Percentiles rank a stretch among this genome's conserved stretches.
These are phyloP conservation scores for Polyplosphaeria fusca DNA, from an alignment of 495 filamentous ascomycete genomes.

Conservation along the genomic window DNA sequence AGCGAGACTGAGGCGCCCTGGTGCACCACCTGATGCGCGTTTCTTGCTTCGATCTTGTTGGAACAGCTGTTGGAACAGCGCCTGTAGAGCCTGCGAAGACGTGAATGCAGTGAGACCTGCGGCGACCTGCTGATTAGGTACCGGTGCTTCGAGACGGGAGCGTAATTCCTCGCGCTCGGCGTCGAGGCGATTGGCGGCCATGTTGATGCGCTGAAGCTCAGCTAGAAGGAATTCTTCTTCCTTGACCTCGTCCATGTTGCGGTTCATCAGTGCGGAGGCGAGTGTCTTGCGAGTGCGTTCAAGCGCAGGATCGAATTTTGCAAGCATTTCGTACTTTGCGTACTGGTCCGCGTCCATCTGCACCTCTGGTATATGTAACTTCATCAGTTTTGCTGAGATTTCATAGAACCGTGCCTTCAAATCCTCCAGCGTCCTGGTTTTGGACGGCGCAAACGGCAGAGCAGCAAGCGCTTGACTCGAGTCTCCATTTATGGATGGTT, in stretches of 20 bases:
- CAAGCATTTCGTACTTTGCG: constrained; percentile 74
- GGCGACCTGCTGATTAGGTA: constrained; percentile 23
- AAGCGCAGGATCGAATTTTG: constrained; percentile 73
- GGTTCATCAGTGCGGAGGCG: constrained; percentile 70
- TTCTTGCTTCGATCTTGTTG: constrained; percentile 84
- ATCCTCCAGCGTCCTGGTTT: constrained; percentile 73
- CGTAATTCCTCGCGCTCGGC: constrained; percentile 90
- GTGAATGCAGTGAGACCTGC: constrained; percentile 65
- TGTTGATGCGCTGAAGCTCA: constrained; percentile 85
- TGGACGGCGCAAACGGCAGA: constrained; percentile 44
- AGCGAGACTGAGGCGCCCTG: constrained; percentile 23
- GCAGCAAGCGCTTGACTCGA: constrained; percentile 40
- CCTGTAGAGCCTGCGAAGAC: constrained; percentile 71
- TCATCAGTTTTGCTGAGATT: constrained; percentile 79
- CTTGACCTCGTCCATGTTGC: constrained; percentile 79
- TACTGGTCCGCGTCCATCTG: constrained; percentile 84
- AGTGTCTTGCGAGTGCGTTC: constrained; percentile 80
- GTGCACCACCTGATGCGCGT: constrained; percentile 40
- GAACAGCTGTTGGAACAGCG: constrained; percentile 73
- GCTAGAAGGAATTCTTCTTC: constrained; percentile 86
- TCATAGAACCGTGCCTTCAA: constrained; percentile 88
- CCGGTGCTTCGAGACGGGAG: constrained; percentile 66
- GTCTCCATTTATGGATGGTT: constrained; percentile 28
- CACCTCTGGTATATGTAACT: constrained; percentile 72
- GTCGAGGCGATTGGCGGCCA: constrained; percentile 74